Evolutionary conservation across 257 asterid species (phyloP), one percentile per base, ranked within the genome.

Genomic region (Solanum dulcamara): DNA sequence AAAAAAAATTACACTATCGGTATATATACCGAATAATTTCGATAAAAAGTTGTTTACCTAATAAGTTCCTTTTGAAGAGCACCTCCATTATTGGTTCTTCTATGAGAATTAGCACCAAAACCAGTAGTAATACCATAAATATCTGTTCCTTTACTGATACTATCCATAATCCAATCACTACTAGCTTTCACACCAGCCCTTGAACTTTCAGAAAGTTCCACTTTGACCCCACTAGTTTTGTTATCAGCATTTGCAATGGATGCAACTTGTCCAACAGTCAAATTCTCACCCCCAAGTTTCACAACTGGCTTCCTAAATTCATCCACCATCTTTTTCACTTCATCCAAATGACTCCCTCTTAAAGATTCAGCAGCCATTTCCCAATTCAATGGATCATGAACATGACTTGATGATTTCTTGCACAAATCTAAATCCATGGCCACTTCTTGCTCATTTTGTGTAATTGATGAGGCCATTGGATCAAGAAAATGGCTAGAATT

Each of bases 91-190:
- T 94, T 96, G 17, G 98, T 96, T 84, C 99, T 82, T 80, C 98
- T 86, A 87, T 96, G 97, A 0, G 98, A 93, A 40, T 97, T 96
- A 86, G 99, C 96, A 10, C 98, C 98, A 42, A 94, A 96, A 0
- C 99, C 98, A 22, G 98, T 94, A 71, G 99, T 96, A 87, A 96
- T 97, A 1, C 99, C 99, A 33, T 93, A 93, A 6, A 98, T 96
- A 57, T 96, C 99, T 0, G 94, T 94, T 5, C 98, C 99, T 32
- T 93, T 96, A 7, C 68, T 86, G 95, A 96, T 90, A 17, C 98
- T 92, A 26, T 96, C 98, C 98, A 96, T 93, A 7, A 96, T 97
- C 98, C 98, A 94, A 9, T 94, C 99, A 72, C 98, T 94, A 87
- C 98, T 94, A 11, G 96, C 99, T 92, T 96, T 93, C 18, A 96